Evolutionary conservation across 768 basidiomycete genomes (phyloP), one percentile per base, ranked within the genome.

Genomic region (Gloeophyllum trabeum): DNA sequence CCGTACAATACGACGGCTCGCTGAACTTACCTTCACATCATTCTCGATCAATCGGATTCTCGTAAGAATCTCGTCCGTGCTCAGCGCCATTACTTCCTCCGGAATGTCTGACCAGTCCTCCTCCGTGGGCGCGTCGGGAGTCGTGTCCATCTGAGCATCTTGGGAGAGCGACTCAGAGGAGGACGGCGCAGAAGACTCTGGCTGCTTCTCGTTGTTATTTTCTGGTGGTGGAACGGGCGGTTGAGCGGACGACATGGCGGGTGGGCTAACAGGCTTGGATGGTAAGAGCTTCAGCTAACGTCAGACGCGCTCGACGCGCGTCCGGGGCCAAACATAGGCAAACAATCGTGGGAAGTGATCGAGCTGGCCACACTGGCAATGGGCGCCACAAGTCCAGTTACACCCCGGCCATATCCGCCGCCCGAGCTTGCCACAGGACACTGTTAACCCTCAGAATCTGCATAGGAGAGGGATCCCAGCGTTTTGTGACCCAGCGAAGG

Each of bases 31-130:
- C 75, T 91, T 93, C 55, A 98, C 79, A 54, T 99, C 96, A 55
- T 96, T 98, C 46, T 99, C 94, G 51, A 99, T 90, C 45, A 99
- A 71, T 46, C 94, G 72, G 63, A 81, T 85, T 61, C 93, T 75
- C 43, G 90, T 90, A 47, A 80, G 57, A 51, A 98, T 87, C 48
- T 97, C 93, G 37, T 96, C 92, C 1, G 86, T 80, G 48, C 69
- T 70, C 35, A 91, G 66, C 24, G 71, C 65, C 61, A 81, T 63
- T 51, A 99, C 84, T 25, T 94, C 89, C 48, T 82, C 81, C 1
- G 94, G 91, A 41, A 98, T 84, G 61, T 97, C 93, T 19, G 79
- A 81, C 79, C 88, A 90, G 35, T 78, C 81, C 58, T 93, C 92
- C 58, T 81, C 82, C 4, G 69, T 62, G 0, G 77, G 72, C 4